Base-by-base conservation (phyloP, 805 yeast species). In the Starmera caribaea region DNA sequence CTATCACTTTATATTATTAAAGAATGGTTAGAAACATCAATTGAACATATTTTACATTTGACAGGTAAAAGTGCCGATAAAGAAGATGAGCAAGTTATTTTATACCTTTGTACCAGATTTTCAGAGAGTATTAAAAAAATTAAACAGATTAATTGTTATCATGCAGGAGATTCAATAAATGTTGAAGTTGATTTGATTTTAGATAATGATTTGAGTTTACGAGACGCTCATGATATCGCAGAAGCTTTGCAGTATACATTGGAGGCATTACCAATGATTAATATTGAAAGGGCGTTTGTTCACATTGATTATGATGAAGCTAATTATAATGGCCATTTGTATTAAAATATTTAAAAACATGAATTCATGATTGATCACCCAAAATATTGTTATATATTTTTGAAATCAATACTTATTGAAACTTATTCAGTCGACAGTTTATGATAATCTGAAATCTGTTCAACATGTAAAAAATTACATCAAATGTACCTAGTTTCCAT, bases 201-300 rank as follows among this genome's bases (percentile, higher is more conserved):
- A 39, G 74, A 75, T 45, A 62, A 63, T 24, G 54, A 66, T 9
- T 58, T 79, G 46, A 55, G 66, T 3, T 61, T 83, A 51, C 71
- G 77, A 42, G 94, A 84, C 49, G 67, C 79, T 39, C 94, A 84
- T 56, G 94, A 84, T 54, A 66, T 84, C 30, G 94, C 86, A 4
- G 94, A 83, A 57, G 79, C 89, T 0, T 61, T 84, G 35, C 94
- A 84, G 58, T 84, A 82, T 51, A 83, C 92, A 2, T 66, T 84
- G 21, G 94, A 84, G 47, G 76, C 88, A 0, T 61, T 84, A 43
- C 88, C 90, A 0, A 73, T 67, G 56, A 88, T 84, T 3, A 72
- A 68, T 56, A 87, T 84, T 3, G 90, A 84, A 53, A 65, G 94
- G 38, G 87, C 89, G 2, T 84, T 79, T 65, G 92, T 84, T 14